These are phyloP conservation scores for Cyclotella choctawhatcheeana DNA, from an alignment of 108 stramenopile genomes.

Conservation along the genomic window DNA sequence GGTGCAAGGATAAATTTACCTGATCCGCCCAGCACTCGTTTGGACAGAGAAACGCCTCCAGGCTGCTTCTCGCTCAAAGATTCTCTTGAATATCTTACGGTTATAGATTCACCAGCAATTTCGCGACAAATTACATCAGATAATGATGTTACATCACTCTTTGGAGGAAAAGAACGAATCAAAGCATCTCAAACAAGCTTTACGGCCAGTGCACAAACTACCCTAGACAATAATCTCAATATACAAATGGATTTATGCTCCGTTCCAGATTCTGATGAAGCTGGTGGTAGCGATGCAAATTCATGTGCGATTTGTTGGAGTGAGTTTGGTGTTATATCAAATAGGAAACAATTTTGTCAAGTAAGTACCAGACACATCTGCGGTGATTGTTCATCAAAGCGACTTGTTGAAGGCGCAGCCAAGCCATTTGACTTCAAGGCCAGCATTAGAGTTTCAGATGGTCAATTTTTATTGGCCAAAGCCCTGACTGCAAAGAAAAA, in stretches of 20 bases:
- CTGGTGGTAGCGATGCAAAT: slow-evolving; percentile 75
- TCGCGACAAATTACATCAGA: slow-evolving; percentile 54
- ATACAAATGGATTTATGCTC: slow-evolving; percentile 25
- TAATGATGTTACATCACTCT: slow-evolving; percentile 45
- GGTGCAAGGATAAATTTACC: slow-evolving; percentile 69
- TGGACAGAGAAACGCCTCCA: slow-evolving; percentile 40
- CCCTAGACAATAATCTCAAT: slow-evolving; percentile 16
- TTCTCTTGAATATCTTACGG: not conserved
- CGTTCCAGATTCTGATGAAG: slow-evolving; percentile 55
- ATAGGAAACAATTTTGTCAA: slow-evolving; percentile 79
- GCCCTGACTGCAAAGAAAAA: slow-evolving; percentile 39
- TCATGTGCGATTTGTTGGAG: slow-evolving; percentile 89
- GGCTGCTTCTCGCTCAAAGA: slow-evolving; percentile 30
- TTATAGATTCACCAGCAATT: slow-evolving; percentile 1
- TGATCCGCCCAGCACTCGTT: slow-evolving; percentile 54
- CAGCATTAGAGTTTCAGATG: slow-evolving; percentile 79
- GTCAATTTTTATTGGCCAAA: slow-evolving; percentile 69
- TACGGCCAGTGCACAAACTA: slow-evolving; percentile 20
- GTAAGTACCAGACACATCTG: slow-evolving; percentile 72
- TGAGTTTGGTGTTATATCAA: slow-evolving; percentile 72
- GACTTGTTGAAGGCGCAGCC: slow-evolving; percentile 51
- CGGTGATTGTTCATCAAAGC: slow-evolving; percentile 83
- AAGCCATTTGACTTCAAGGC: no score
- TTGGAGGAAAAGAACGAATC: slow-evolving; percentile 59
- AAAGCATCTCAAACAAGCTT: slow-evolving; percentile 46